These are phyloP conservation scores for Tetrapyrgos nigripes DNA, from an alignment of 1,284 basidiomycete genomes.

Conservation along the genomic window DNA sequence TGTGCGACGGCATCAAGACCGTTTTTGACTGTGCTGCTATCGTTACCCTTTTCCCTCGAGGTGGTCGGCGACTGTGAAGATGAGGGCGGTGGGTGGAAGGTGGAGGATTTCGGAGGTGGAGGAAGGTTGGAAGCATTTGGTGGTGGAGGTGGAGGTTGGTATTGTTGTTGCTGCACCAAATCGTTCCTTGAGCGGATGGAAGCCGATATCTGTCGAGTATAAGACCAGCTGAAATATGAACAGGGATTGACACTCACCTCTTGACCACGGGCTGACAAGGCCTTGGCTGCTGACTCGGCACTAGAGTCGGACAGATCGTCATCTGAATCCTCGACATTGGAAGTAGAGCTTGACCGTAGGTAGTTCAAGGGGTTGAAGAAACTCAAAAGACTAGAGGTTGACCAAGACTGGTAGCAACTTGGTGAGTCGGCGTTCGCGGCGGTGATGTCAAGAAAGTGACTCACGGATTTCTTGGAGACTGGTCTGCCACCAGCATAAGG, in stretches of 20 bases:
- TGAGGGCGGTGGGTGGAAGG: no score
- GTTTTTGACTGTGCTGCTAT: conserved; percentile 34
- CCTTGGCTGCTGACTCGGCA: conserved; percentile 26
- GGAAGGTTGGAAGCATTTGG: no score
- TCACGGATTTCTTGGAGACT: conserved; percentile 51
- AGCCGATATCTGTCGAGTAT: no score
- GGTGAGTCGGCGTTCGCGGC: conserved; percentile 15
- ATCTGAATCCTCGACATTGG: conserved; percentile 15
- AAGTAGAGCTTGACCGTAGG: conserved; percentile 34
- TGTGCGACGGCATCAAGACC: conserved; percentile 52
- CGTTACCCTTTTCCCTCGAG: conserved; percentile 23
- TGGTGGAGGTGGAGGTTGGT: not conserved
- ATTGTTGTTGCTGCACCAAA: no score
- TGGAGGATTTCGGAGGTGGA: no score
- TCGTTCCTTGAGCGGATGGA: no score
- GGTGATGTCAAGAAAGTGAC: conserved; percentile 18
- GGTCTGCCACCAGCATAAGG: conserved; percentile 42
- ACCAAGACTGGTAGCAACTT: conserved; percentile 51
- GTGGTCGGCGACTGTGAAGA: not conserved
- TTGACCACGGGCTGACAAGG: conserved; percentile 35
- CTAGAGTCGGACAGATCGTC: conserved; percentile 20
- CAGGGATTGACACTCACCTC: conserved; percentile 30
- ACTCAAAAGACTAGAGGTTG: conserved; percentile 50
- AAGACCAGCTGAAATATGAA: not conserved
- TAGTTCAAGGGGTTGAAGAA: conserved; percentile 60